Conservation (phyloP, 129 eudicot genomes). For the Pittosporum tobira region DNA sequence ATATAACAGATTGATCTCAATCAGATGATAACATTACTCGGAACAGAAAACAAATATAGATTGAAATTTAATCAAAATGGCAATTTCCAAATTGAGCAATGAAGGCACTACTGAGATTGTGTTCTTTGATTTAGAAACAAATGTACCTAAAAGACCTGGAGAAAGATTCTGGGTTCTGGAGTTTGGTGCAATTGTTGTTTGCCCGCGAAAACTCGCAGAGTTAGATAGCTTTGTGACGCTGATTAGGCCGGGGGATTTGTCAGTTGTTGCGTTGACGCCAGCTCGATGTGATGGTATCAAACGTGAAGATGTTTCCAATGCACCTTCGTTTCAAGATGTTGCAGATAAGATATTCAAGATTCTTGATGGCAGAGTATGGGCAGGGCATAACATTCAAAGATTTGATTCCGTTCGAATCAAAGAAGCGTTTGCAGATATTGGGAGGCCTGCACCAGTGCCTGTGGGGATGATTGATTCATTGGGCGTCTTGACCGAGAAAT, state of each 20-base stretch:
- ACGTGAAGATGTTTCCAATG: constrained; percentile 40
- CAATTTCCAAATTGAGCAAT: constrained; percentile 14
- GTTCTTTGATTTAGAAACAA: constrained; percentile 89
- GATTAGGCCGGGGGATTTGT: constrained; percentile 67
- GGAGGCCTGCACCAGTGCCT: constrained; percentile 64
- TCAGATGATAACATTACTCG: background rate
- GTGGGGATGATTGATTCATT: constrained; percentile 78
- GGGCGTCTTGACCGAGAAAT: constrained; percentile 65
- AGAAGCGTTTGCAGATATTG: constrained; percentile 72
- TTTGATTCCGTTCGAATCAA: constrained; percentile 75
- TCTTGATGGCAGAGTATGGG: constrained; percentile 87
- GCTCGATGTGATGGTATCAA: constrained; percentile 71
- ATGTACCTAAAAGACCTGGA: constrained; percentile 58
- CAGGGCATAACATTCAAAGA: constrained; percentile 86
- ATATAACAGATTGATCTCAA: constrained; percentile 1
- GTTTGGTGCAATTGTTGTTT: constrained; percentile 84
- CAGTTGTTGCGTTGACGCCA: constrained; percentile 50
- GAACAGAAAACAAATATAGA: background rate
- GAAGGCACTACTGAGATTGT: constrained; percentile 41
- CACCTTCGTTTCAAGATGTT: constrained; percentile 71
- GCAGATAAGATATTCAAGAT: constrained; percentile 60
- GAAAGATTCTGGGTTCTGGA: constrained; percentile 64
- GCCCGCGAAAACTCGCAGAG: constrained; percentile 71
- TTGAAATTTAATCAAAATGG: constrained; percentile 21
- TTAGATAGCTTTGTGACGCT: constrained; percentile 74